These are phyloP conservation scores for Aspergillus mulundensis DNA, from an alignment of 495 filamentous ascomycete genomes.

Conservation along the genomic window DNA sequence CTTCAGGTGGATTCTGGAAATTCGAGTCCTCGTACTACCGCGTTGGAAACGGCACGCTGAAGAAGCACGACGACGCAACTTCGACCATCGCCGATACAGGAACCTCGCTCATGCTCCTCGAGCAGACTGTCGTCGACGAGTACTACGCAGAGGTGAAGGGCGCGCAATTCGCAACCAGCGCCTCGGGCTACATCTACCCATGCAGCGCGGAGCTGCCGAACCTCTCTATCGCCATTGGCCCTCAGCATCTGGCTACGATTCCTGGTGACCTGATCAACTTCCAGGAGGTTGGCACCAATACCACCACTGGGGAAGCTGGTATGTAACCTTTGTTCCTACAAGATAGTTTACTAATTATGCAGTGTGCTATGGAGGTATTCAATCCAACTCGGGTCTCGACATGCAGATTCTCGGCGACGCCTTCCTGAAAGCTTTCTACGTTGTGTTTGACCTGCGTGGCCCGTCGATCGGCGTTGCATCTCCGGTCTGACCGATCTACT, in stretches of 20 bases:
- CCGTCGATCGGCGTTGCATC: slow-evolving; percentile 40
- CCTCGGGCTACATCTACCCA: slow-evolving; percentile 63
- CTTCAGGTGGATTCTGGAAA: slow-evolving; percentile 69
- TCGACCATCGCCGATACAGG: slow-evolving; percentile 67
- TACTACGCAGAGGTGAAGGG: slow-evolving; percentile 63
- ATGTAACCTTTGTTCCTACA: slow-evolving; percentile 16
- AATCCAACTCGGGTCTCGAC: slow-evolving; percentile 52
- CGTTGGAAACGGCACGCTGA: slow-evolving; percentile 42
- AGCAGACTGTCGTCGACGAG: slow-evolving; percentile 51
- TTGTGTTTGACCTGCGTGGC: slow-evolving; percentile 64
- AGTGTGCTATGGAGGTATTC: slow-evolving; percentile 72
- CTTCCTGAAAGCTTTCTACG: slow-evolving; percentile 76
- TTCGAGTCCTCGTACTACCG: slow-evolving; percentile 57
- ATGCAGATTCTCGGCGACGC: slow-evolving; percentile 76
- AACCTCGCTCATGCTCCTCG: slow-evolving; percentile 68
- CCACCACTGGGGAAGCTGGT: slow-evolving; percentile 36
- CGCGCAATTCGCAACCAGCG: slow-evolving; percentile 42
- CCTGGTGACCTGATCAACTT: slow-evolving; percentile 67
- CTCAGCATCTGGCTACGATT: slow-evolving; percentile 54
- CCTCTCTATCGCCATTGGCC: slow-evolving; percentile 62
- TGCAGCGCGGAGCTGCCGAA: slow-evolving; percentile 61
- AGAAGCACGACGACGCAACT: slow-evolving; percentile 26
- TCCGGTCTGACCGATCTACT: slow-evolving; percentile 15
- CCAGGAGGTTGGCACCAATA: slow-evolving; percentile 47
- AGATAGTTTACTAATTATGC: background rate